Base-by-base conservation (phyloP, 352 stramenopile species). In the Pythium phragmitis region DNA sequence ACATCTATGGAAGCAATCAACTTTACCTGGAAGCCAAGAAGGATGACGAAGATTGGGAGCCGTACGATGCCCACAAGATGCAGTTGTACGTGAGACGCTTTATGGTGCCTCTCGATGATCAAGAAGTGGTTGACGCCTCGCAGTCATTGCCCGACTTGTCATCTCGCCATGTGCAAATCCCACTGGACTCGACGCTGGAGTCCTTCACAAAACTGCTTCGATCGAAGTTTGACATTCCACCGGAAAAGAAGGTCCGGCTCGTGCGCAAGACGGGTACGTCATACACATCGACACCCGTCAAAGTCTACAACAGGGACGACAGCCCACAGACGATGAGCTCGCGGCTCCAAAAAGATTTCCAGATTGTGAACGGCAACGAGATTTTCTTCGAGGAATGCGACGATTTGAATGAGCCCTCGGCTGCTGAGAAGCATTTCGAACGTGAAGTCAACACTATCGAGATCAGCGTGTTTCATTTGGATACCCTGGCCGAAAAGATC, bases 401-500 rank as follows among this genome's bases (percentile, higher is more conserved):
- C 67, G 45, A 47, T 43, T 64, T 92, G 7, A 45, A 56, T 13
- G 63, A 69, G 16, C 61, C 72, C 34, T 92, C 83, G 3, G 69
- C 72, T 5, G 85, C 85, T 12, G 78, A 87, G 53, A 68, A 70
- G 19, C 78, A 81, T 51, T 94, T 92, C 55, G 85, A 91, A 52
- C 79, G 80, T 13, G 81, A 92, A 55, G 79, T 84, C 13, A 92
- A 94, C 56, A 81, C 87, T 72, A 92, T 94, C 50, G 77, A 71
- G 4, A 64, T 94, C n/a, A 91, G 87, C 39, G 79, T 89, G 43
- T 89, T 87, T 50, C 88, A 87, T 53, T 45, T 80, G 47, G 71
- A 72, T 8, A 66, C 56, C 19, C 39, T 72, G 4, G 69, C 79
- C 0, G 74, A 88, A 65, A 69, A 72, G 5, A 78, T 94, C 61